These are phyloP conservation scores for Lactifluus hygrophoroides DNA, from an alignment of 768 basidiomycete genomes.

Conservation along the genomic window DNA sequence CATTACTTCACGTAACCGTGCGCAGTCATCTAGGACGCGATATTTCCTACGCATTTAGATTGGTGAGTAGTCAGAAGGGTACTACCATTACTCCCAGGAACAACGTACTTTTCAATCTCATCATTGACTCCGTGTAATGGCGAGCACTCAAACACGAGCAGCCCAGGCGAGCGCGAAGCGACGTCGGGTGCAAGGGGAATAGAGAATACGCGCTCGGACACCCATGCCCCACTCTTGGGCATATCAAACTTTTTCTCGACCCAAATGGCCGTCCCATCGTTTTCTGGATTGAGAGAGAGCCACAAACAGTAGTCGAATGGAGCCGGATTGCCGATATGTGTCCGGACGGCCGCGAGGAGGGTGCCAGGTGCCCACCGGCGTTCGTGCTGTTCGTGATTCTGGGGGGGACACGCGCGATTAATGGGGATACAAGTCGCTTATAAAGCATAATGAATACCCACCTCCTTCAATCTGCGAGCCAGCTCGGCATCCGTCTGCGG, in stretches of 20 bases:
- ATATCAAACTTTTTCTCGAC: constrained; percentile 68
- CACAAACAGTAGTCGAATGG: constrained; percentile 51
- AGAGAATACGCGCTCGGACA: constrained; percentile 48
- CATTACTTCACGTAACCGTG: constrained; percentile 58
- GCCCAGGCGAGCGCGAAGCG: constrained; percentile 37
- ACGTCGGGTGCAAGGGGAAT: constrained; percentile 39
- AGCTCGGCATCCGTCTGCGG: constrained; percentile 59
- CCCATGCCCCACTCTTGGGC: constrained; percentile 55
- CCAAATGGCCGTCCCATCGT: constrained; percentile 75
- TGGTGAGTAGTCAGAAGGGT: not conserved
- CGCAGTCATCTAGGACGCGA: constrained; percentile 61
- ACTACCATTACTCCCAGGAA: too few species aligned
- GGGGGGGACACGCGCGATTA: not conserved
- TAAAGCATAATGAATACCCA: constrained; percentile 25
- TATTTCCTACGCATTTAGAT: constrained; percentile 44
- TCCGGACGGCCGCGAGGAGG: constrained; percentile 45
- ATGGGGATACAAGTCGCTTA: not conserved
- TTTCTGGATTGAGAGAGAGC: constrained; percentile 68
- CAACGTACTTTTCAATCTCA: constrained; percentile 54
- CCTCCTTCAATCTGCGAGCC: constrained; percentile 60
- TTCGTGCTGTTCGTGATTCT: constrained; percentile 69
- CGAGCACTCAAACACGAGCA: constrained; percentile 70
- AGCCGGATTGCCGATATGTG: constrained; percentile 29
- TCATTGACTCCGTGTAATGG: constrained; percentile 54
- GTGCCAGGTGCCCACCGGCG: constrained; percentile 69